Evolutionary conservation across 2,329 filamentous ascomycete genomes (phyloP), one percentile per base, ranked within the genome.

Genomic region (Mycocentrospora acerina): DNA sequence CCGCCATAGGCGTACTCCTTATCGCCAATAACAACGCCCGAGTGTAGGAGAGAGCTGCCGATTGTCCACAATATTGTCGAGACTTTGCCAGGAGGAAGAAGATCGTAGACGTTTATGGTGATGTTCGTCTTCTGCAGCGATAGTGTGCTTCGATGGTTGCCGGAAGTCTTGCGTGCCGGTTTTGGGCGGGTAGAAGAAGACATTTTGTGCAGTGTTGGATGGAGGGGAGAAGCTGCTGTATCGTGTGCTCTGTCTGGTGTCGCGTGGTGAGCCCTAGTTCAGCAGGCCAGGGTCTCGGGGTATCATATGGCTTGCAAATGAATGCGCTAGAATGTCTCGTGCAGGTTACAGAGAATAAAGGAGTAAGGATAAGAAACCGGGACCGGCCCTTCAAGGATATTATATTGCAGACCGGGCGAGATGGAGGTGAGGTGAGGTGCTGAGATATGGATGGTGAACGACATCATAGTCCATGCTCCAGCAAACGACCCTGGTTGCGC

Each of bases 1-100:
- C 88, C 88, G 29, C 88, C 88, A 58, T 88, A 94, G 15, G 88
- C 88, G 62, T 93, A 94, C 72, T 94, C 88, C 48, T 76, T 80
- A 51, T 84, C 81, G 62, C 84, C 83, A 67, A 93, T 88, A 27
- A 90, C 86, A 37, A 94, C 85, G 35, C 87, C 88, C 0, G 88
- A 88, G 64, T 94, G 88, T 4, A 93, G 78, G 24, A 94, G 80
- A 4, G 84, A 87, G 30, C 84, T 79, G 42, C 88, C 88, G 37
- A 91, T 64, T 14, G 82, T 78, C 88, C 88, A 94, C 19, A 94
- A 77, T 10, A 88, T 55, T 0, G 85, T 82, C n/a, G 87, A 84
- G 26, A 93, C 67, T 53, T 82, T 81, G 33, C 87, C 85, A 27
- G 86, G 85, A 80, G 86, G 83, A 12, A 90, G 73, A 7, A 90